A percentile compares a stretch with the other conserved stretches of the same genome.
phyloP scores from a whole-genome alignment of 805 yeast genomes.

The Barnettozyma vustinii region DNA sequence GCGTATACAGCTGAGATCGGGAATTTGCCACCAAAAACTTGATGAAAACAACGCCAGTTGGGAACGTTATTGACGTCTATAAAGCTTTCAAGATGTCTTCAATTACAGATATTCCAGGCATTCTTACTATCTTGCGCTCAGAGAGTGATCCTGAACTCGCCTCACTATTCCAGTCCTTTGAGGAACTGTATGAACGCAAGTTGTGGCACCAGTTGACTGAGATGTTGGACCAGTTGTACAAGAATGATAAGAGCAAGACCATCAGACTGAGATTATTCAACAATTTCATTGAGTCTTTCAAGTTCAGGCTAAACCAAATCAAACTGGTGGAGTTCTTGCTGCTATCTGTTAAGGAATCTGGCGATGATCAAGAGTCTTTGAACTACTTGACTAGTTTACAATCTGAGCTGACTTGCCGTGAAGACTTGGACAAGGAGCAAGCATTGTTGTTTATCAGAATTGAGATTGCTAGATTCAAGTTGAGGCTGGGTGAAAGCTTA shows the following conservation, averaged over 20 bases:
- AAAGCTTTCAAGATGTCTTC: slow-evolving; percentile 2
- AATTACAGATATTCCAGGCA: slow-evolving; percentile 21
- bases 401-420: slow-evolving; percentile 39
- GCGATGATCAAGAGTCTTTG: slow-evolving; percentile 42
- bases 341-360: slow-evolving; percentile 39
- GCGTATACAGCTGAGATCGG: not conserved
- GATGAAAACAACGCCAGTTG: not conserved
- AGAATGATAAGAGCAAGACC: slow-evolving; percentile 42
- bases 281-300: slow-evolving; percentile 62
- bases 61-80: not conserved
- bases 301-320: slow-evolving; percentile 70
- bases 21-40: not conserved
- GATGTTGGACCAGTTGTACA: slow-evolving; percentile 55
- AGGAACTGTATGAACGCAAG: slow-evolving; percentile 81
- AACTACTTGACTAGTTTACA: slow-evolving; percentile 40
- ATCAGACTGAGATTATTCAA: slow-evolving; percentile 64
- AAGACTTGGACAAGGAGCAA: slow-evolving; percentile 38
- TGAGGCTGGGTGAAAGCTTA: slow-evolving; percentile 48
- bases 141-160: slow-evolving; percentile 63
- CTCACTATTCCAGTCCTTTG: slow-evolving; percentile 60
- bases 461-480: slow-evolving; percentile 70
- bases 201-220: slow-evolving; percentile 93
- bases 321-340: slow-evolving; percentile 74
- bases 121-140: slow-evolving; percentile 45
- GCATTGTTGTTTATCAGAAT: slow-evolving; percentile 56